These are phyloP conservation scores for Diaporthe ampelina DNA, from an alignment of 2,329 filamentous ascomycete genomes.

Conservation along the genomic window DNA sequence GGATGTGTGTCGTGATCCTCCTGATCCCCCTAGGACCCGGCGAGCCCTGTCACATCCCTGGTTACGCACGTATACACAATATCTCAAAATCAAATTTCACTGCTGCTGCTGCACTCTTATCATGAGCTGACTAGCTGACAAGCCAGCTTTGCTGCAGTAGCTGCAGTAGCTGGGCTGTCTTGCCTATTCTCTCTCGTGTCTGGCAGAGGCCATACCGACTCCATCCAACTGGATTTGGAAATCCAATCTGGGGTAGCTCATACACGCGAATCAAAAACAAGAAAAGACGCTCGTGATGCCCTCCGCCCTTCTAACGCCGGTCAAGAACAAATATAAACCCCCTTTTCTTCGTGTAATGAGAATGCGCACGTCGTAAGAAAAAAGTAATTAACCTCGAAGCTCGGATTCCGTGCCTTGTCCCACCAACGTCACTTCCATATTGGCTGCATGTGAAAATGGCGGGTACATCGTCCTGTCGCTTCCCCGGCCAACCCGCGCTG, in stretches of 20 bases:
- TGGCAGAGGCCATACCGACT: conserved; percentile 16
- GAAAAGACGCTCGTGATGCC: conserved; percentile 31
- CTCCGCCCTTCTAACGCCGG: conserved; percentile 29
- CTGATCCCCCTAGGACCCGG: neutral
- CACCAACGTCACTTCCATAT: neutral
- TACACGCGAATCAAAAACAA: conserved; percentile 9
- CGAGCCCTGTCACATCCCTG: conserved; percentile 15
- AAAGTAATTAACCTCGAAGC: conserved; percentile 21
- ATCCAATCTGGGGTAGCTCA: neutral
- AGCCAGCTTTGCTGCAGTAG: conserved; percentile 8
- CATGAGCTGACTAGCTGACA: conserved; percentile 8
- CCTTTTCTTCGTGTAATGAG: conserved; percentile 6
- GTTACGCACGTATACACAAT: conserved; percentile 23
- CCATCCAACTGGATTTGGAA: conserved; percentile 8
- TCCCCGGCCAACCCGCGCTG: neutral
- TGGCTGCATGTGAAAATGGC: neutral
- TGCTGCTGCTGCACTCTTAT: conserved; percentile 28
- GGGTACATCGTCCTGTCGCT: conserved; percentile 1
- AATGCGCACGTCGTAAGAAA: conserved; percentile 6
- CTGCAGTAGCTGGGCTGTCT: neutral
- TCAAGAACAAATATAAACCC: conserved; percentile 10
- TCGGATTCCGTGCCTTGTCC: conserved; percentile 4
- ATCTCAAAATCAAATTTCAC: conserved; percentile 28
- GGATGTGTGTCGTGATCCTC: conserved; percentile 8
- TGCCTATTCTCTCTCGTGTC: conserved; percentile 16